Evolutionary conservation across 139 green algal genomes (phyloP).

Genomic region (Coccomyxa sp.): DNA sequence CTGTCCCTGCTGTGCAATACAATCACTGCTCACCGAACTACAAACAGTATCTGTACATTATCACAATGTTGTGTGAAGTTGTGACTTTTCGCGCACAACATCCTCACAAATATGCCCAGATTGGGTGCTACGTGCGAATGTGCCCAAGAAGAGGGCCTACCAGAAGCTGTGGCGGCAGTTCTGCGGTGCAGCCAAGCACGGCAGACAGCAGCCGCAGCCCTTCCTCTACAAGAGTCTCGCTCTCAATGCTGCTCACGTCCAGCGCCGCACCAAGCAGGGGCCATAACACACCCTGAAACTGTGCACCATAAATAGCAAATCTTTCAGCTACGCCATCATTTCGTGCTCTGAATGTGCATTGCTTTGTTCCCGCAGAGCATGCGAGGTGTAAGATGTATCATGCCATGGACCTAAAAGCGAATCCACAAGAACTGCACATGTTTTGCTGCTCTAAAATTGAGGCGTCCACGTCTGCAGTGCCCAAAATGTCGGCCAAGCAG

Average conservation of each 20-base stretch:
- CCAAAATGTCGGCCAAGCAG: neutral
- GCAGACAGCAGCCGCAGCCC: slow-evolving; percentile 32
- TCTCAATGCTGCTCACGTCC: slow-evolving; percentile 29
- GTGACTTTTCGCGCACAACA: neutral
- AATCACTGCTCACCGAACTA: neutral
- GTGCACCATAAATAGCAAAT: slow-evolving; percentile 20
- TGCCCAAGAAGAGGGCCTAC: neutral
- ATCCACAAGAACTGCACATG: neutral
- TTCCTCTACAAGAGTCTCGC: slow-evolving; percentile 62
- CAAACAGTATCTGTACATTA: neutral
- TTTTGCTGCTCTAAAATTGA: neutral
- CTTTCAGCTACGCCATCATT: neutral
- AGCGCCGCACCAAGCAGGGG: slow-evolving; percentile 60
- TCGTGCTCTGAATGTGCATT: neutral
- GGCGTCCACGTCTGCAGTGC: neutral
- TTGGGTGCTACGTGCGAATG: neutral
- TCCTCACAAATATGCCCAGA: neutral
- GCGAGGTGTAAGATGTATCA: too few species aligned
- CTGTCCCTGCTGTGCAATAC: neutral
- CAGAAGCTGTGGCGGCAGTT: slow-evolving; percentile 18
- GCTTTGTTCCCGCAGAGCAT: neutral
- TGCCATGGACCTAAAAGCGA: neutral
- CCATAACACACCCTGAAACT: slow-evolving; percentile 52
- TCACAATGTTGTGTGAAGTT: neutral
- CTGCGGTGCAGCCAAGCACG: slow-evolving; percentile 14